Evolutionary conservation across 78 protist species (phyloP).

Genomic region (slime mould (Dictyostelium discoideum)): DNA sequence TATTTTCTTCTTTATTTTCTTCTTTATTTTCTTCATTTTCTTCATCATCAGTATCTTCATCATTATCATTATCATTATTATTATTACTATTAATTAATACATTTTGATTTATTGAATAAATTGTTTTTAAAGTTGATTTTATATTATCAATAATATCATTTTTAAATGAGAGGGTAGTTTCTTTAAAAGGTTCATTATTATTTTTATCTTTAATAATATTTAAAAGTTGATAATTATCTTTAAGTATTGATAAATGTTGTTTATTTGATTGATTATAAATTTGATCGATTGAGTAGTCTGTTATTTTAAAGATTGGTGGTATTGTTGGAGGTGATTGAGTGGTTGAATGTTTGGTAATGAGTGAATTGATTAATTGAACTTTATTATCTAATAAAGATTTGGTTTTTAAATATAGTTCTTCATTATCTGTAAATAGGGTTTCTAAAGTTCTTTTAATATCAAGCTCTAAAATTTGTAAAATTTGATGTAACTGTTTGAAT

Average conservation of each 20-base stretch:
- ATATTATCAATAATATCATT: not conserved
- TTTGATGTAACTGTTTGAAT: not conserved
- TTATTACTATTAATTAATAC: not conserved
- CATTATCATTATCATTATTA: not conserved
- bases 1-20: not conserved
- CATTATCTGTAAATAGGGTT: not conserved
- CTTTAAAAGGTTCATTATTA: not conserved
- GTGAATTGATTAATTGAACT: not conserved
- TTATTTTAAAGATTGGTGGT: not conserved
- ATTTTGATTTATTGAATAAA: not conserved
- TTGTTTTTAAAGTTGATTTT: not conserved
- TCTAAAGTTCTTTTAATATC: not conserved
- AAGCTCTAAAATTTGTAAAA: not conserved
- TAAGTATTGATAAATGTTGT: not conserved
- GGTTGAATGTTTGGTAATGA: not conserved
- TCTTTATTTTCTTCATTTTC: not conserved
- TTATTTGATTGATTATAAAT: not conserved
- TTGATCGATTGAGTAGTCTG: not conserved
- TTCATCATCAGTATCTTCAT: not conserved
- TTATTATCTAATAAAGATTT: not conserved
- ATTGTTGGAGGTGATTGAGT: not conserved
- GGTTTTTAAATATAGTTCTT: not conserved
- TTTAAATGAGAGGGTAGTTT: not conserved
- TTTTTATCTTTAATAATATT: not conserved
- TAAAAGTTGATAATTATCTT: not conserved